These are phyloP conservation scores for Cladosporium phlei DNA, from an alignment of 2,329 filamentous ascomycete genomes.

Conservation along the genomic window DNA sequence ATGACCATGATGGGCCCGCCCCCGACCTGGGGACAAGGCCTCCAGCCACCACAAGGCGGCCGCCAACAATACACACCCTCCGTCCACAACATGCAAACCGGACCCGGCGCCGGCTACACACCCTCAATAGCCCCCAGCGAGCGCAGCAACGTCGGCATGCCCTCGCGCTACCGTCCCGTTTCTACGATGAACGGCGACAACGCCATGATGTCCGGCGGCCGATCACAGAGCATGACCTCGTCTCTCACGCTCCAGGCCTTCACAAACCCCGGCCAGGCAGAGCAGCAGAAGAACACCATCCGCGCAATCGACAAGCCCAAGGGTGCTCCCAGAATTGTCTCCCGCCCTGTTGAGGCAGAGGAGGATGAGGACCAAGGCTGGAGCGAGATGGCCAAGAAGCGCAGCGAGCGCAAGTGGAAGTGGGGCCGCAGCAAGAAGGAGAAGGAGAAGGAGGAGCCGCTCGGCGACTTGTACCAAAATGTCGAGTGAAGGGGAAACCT, in stretches of 20 bases:
- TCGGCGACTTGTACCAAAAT: conserved; percentile 26
- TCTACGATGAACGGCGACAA: conserved; percentile 30
- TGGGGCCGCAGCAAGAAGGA: conserved; percentile 24
- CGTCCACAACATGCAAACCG: conserved; percentile 36
- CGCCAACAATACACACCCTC: conserved; percentile 30
- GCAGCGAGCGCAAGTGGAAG: conserved; percentile 29
- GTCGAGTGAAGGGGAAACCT: background rate
- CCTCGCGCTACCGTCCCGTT: conserved; percentile 88
- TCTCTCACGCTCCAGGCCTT: conserved; percentile 27
- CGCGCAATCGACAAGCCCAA: conserved; percentile 35
- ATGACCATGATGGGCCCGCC: conserved; percentile 78
- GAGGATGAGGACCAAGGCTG: conserved; percentile 35
- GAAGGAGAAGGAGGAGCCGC: conserved; percentile 22
- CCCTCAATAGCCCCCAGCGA: conserved; percentile 93
- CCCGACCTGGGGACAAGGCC: conserved; percentile 27
- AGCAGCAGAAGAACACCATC: conserved; percentile 27
- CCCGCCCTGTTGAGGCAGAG: conserved; percentile 24
- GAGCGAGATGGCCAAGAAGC: conserved; percentile 33
- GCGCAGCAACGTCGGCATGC: conserved; percentile 86
- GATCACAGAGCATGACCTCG: conserved; percentile 39
- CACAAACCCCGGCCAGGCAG: conserved; percentile 15
- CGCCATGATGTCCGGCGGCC: conserved; percentile 16
- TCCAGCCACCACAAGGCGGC: conserved; percentile 32
- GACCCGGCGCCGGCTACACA: conserved; percentile 58
- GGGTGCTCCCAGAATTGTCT: conserved; percentile 25